Base-by-base conservation (phyloP, 805 yeast species). In the Hanseniaspora pseudoguilliermondii region DNA sequence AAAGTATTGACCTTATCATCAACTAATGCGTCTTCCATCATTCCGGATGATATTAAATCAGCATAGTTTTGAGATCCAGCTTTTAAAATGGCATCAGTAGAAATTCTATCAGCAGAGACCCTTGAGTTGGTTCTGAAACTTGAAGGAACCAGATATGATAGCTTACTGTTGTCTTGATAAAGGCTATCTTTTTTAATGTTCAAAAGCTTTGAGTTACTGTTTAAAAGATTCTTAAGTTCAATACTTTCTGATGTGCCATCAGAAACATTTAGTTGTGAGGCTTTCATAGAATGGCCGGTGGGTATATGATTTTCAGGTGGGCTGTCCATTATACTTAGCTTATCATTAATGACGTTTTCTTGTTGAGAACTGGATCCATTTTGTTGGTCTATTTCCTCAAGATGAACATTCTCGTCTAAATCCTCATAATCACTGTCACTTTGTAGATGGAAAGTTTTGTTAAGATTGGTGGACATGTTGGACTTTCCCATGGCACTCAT, bases 381-480 rank as follows among this genome's bases (percentile, higher is more conserved):
- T 9, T 39, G 40, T 15, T 16, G 18, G 11, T 20, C 25, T 2
- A 21, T 35, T 7, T 57, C 64, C 41, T 62, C 62, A 7, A 61
- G 58, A 32, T 61, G 60, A n/a, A 54, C 55, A 65, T 43, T 63
- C 59, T 54, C 64, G 60, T 32, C 59, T 47, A 46, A n/a, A n/a
- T 42, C 48, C 8, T 50, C 54, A 8, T 63, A 66, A 7, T 65
- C 66, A 34, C 63, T 68, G 43, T 62, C 66, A 29, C 44, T 44
- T 36, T 61, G 60, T 9, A 56, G 55, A 11, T 59, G 62, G 4
- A 57, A 59, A 7, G 55, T 55, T 9, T 47, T 59, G 2, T 54
- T 55, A 7, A 56, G 16, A 15, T 16, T 11, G 7, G 44, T 59
- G 39, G 59, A 25, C 23, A 29, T 46, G 5, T n/a, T 27, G 32